Evolutionary conservation across 495 filamentous ascomycete genomes (phyloP).

Genomic region (Xylaria longipes): DNA sequence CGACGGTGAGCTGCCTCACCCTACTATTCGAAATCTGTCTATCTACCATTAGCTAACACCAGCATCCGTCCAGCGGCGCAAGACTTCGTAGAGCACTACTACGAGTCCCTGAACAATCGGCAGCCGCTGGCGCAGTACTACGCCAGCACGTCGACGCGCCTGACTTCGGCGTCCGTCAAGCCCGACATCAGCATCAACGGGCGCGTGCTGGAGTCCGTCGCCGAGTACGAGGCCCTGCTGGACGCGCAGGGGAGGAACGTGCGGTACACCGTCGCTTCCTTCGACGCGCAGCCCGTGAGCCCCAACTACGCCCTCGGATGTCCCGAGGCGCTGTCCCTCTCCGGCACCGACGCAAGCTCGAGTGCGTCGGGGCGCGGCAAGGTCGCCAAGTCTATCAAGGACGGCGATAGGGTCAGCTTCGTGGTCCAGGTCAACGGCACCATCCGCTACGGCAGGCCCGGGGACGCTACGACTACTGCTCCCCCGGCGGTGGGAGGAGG

Average conservation of each 20-base stretch:
- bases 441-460: conserved; percentile 60
- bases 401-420: conserved; percentile 69
- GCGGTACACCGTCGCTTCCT: conserved; percentile 66
- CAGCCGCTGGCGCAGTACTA: conserved; percentile 45
- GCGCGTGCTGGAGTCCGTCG: conserved; percentile 34
- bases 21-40: not conserved
- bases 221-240: conserved; percentile 49
- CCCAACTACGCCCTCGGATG: conserved; percentile 58
- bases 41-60: not conserved
- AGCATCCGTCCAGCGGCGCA: conserved; percentile 46
- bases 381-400: conserved; percentile 39
- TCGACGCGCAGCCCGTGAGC: conserved; percentile 79
- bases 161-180: conserved; percentile 37
- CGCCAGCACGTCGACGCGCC: conserved; percentile 44
- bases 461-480: not conserved
- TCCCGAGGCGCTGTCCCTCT: conserved; percentile 31
- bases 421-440: conserved; percentile 70
- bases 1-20: conserved; percentile 27
- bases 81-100: conserved; percentile 51
- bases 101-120: conserved; percentile 43
- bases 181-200: conserved; percentile 58
- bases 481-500: not conserved
- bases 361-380: not conserved
- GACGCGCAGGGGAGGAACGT: conserved; percentile 42
- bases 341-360: not conserved